These are phyloP conservation scores for Linum tenue DNA, from an alignment of 345 rosid genomes.

Conservation along the genomic window DNA sequence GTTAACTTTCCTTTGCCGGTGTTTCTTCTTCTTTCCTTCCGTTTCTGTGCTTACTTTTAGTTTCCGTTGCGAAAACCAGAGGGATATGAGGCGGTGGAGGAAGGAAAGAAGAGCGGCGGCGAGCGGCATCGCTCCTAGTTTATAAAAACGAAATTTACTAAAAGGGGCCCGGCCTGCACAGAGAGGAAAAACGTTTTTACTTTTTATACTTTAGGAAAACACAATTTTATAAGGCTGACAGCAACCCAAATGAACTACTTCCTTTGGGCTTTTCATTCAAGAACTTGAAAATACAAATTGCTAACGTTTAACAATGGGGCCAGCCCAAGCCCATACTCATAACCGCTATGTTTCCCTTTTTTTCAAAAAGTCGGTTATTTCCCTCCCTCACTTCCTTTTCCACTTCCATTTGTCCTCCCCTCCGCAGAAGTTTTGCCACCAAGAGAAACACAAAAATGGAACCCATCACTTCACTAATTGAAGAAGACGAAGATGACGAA, in stretches of 20 bases:
- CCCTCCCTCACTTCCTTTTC: background rate
- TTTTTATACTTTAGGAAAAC: no score
- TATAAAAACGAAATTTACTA: background rate
- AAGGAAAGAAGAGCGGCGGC: background rate
- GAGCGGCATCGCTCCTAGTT: background rate
- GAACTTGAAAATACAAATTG: no score
- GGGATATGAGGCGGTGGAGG: background rate
- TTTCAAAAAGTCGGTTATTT: conserved; percentile 18
- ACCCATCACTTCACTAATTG: conserved; percentile 2
- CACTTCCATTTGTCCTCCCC: background rate
- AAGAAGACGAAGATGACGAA: conserved; percentile 6
- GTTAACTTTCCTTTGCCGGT: background rate
- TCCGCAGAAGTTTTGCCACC: background rate
- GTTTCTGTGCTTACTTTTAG: background rate
- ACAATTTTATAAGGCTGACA: no score
- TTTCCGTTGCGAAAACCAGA: no score
- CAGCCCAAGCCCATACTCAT: background rate
- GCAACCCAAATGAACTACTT: no score
- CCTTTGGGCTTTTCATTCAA: no score
- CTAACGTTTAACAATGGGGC: no score
- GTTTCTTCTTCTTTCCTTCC: background rate
- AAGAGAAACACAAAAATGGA: conserved; percentile 1
- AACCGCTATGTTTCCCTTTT: conserved; percentile 16
- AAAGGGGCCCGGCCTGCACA: background rate
- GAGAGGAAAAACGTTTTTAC: background rate